phyloP scores from a whole-genome alignment of 768 basidiomycete species.

The Kwoniella pini region DNA sequence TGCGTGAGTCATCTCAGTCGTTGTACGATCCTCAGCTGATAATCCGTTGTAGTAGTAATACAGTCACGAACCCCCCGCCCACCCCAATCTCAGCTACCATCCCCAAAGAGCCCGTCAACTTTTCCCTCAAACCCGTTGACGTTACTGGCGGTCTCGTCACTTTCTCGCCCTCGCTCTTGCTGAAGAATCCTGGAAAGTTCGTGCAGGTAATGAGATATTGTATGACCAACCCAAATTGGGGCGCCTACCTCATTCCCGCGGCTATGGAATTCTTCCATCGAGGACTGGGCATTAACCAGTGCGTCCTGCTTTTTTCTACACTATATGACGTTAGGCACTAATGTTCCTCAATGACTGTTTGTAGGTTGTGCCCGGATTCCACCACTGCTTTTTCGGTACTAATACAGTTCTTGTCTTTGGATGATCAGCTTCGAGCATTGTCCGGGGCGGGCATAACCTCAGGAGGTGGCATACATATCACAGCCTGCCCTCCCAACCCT shows the following conservation, averaged over 20 bases:
- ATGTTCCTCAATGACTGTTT: too few species aligned
- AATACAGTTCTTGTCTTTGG: slow-evolving; percentile 22
- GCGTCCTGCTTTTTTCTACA: not conserved
- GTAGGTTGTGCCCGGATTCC: slow-evolving; percentile 36
- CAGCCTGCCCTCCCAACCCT: slow-evolving; percentile 27
- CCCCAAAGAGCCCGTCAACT: not conserved
- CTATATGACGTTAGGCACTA: not conserved
- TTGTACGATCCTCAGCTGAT: too few species aligned
- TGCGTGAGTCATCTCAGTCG: too few species aligned
- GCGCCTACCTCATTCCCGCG: slow-evolving; percentile 34
- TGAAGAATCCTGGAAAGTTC: slow-evolving; percentile 28
- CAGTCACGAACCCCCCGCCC: not conserved
- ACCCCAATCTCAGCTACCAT: not conserved
- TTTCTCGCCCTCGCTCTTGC: slow-evolving; percentile 39
- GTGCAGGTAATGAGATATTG: slow-evolving; percentile 28
- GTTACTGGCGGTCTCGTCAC: slow-evolving; percentile 36
- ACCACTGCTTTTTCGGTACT: slow-evolving; percentile 28
- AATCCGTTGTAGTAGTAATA: not conserved
- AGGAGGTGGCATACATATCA: slow-evolving; percentile 37
- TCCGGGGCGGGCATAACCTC: slow-evolving; percentile 23
- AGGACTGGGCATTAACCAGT: slow-evolving; percentile 23
- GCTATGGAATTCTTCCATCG: slow-evolving; percentile 27
- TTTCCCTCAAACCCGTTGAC: slow-evolving; percentile 4
- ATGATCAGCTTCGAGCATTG: slow-evolving; percentile 21
- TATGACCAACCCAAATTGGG: slow-evolving; percentile 23